These are phyloP conservation scores for Euphorbia pulcherrima DNA, from an alignment of 345 rosid species.

Conservation along the genomic window DNA sequence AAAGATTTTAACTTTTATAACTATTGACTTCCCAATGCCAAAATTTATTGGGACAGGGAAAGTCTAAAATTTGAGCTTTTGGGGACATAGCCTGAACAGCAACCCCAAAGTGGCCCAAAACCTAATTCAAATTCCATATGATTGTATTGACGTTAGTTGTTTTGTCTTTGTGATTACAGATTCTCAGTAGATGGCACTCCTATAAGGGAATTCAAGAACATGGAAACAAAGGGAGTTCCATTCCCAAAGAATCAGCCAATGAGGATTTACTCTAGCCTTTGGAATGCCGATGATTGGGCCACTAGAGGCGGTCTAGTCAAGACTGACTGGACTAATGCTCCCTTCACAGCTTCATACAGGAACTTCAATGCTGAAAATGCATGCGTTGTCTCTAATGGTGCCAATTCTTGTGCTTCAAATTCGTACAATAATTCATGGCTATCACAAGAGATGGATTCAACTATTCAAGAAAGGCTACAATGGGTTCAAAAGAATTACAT, in stretches of 20 bases:
- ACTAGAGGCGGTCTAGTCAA: conserved; percentile 72
- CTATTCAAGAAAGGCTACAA: conserved; percentile 31
- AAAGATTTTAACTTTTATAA: too few species aligned
- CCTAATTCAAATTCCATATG: too few species aligned
- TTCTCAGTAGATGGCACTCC: conserved; percentile 57
- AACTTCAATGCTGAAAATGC: conserved; percentile 41
- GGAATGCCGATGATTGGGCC: conserved; percentile 80
- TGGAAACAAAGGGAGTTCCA: conserved; percentile 42
- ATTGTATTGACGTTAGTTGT: not conserved
- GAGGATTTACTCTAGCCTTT: conserved; percentile 51
- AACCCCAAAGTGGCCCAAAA: too few species aligned
- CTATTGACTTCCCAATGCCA: too few species aligned
- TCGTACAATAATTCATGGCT: not conserved
- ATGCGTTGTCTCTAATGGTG: conserved; percentile 43
- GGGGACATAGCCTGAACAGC: too few species aligned
- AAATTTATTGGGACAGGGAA: too few species aligned
- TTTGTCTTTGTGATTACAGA: conserved; percentile 20
- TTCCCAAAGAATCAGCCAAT: conserved; percentile 59
- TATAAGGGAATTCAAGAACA: conserved; percentile 63
- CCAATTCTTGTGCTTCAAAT: conserved; percentile 19
- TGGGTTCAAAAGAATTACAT: conserved; percentile 51
- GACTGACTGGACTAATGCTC: conserved; percentile 58
- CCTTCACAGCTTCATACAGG: conserved; percentile 50
- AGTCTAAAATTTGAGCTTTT: too few species aligned
- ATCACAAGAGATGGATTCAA: conserved; percentile 18